phyloP scores from a whole-genome alignment of 2,329 filamentous ascomycete genomes.

The Trematosphaeria pertusa region DNA sequence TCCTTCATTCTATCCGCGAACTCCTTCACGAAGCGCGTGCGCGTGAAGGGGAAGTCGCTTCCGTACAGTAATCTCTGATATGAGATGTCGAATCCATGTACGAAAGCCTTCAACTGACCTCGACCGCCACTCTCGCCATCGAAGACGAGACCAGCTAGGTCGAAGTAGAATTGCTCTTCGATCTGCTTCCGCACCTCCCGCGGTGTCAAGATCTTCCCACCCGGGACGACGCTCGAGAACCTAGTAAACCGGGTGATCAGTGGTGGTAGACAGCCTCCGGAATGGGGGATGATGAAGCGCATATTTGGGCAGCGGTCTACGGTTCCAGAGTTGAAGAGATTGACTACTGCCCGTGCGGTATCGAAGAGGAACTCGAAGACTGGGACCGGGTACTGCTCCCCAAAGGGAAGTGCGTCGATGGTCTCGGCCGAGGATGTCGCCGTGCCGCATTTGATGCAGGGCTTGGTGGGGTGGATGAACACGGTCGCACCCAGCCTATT shows the following conservation, averaged over 20 bases:
- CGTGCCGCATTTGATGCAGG: constrained; percentile 43
- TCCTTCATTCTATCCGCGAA: constrained; percentile 52
- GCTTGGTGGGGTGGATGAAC: constrained; percentile 64
- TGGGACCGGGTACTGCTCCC: constrained; percentile 49
- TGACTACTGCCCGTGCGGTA: constrained; percentile 56
- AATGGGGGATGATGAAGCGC: constrained; percentile 58
- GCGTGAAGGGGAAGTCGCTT: constrained; percentile 61
- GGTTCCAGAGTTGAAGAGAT: constrained; percentile 58
- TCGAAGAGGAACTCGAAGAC: constrained; percentile 63
- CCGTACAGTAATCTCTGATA: constrained; percentile 58
- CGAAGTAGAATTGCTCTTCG: constrained; percentile 57
- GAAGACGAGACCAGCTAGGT: constrained; percentile 60
- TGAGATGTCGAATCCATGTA: constrained; percentile 50
- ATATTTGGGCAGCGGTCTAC: constrained; percentile 55
- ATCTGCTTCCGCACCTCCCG: constrained; percentile 42
- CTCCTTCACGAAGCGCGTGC: constrained; percentile 42
- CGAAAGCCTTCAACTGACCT: constrained; percentile 57
- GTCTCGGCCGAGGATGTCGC: constrained; percentile 11
- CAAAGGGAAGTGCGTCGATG: constrained; percentile 46
- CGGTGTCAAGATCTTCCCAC: constrained; percentile 33
- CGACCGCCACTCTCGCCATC: constrained; percentile 40
- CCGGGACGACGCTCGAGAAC: constrained; percentile 49
- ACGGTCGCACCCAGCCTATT: constrained; percentile 56
- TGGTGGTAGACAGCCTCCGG: constrained; percentile 55
- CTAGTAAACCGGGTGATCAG: constrained; percentile 54